Percentiles rank a stretch among this genome's conserved stretches.
These are phyloP conservation scores for Trypanosoma rangeli DNA, from an alignment of 208 protist genomes.

Conservation along the genomic window DNA sequence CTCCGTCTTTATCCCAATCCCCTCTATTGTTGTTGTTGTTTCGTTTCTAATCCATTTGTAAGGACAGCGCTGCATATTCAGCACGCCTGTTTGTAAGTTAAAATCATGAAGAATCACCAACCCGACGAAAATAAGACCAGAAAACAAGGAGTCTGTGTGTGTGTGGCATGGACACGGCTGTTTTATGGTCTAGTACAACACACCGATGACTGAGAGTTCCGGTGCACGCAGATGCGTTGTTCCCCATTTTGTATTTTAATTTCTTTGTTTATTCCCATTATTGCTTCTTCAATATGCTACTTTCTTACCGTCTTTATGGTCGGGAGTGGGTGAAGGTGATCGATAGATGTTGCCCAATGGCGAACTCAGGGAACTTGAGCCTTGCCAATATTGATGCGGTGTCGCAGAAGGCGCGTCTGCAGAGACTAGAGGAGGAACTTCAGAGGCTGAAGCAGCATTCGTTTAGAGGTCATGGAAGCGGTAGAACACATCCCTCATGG, in stretches of 20 bases:
- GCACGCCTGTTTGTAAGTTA: slow-evolving; percentile 3
- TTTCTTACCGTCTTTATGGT: not conserved
- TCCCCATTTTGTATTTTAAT: slow-evolving; percentile 1
- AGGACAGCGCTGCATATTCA: slow-evolving; percentile 9
- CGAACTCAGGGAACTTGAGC: slow-evolving; percentile 49
- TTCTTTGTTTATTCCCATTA: not conserved
- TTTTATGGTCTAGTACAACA: not conserved
- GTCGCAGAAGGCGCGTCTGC: slow-evolving; percentile 40
- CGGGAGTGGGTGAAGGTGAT: not conserved
- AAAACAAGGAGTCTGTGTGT: slow-evolving; percentile 1
- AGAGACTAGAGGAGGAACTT: slow-evolving; percentile 48
- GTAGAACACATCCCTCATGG: not conserved
- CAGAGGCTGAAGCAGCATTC: slow-evolving; percentile 7
- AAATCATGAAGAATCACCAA: not conserved
- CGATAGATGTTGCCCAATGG: slow-evolving; percentile 36
- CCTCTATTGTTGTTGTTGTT: not conserved
- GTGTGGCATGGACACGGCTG: not conserved
- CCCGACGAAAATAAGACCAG: not conserved
- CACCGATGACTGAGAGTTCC: not conserved
- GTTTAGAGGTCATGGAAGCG: not conserved
- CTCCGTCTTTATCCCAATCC: not conserved
- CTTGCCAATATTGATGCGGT: not conserved
- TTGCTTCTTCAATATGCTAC: not conserved
- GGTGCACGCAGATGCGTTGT: not conserved
- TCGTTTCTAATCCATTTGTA: not conserved